Percentiles rank a stretch among this genome's conserved stretches.
Conservation (phyloP, 2,329 filamentous ascomycete genomes). For the Trichophyton schoenleinii region DNA sequence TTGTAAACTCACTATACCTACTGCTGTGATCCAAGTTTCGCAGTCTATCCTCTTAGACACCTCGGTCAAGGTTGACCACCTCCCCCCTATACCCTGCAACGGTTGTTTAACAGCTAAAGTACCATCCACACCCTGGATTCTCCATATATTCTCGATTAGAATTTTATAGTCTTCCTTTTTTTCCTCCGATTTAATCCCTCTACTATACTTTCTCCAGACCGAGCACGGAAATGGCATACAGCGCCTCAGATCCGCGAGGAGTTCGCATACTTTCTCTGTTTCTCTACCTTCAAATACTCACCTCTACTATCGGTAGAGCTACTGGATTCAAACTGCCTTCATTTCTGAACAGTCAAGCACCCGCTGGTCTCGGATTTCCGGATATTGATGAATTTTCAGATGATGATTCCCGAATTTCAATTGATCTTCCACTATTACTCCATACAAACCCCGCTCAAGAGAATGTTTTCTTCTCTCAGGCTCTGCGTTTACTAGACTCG, state of each 20-base stretch:
- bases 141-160: background rate
- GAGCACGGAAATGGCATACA: background rate
- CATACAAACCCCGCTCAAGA: constrained; percentile 16
- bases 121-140: background rate
- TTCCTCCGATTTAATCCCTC: background rate
- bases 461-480: constrained; percentile 30
- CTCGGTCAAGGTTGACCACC: background rate
- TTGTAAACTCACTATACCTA: background rate
- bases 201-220: background rate
- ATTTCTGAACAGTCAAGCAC: constrained; percentile 10
- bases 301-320: background rate
- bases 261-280: background rate
- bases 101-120: background rate
- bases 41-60: background rate
- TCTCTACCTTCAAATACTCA: background rate
- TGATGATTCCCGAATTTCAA: constrained; percentile 10
- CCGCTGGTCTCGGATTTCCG: background rate
- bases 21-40: background rate
- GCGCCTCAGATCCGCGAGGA: background rate
- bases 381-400: background rate
- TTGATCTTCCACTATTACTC: constrained; percentile 22
- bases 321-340: constrained; percentile 9
- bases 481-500: constrained; percentile 33
- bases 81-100: background rate
- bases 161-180: background rate